Base-by-base conservation (phyloP, 305 asterid species). In the Solanum hybrid region DNA sequence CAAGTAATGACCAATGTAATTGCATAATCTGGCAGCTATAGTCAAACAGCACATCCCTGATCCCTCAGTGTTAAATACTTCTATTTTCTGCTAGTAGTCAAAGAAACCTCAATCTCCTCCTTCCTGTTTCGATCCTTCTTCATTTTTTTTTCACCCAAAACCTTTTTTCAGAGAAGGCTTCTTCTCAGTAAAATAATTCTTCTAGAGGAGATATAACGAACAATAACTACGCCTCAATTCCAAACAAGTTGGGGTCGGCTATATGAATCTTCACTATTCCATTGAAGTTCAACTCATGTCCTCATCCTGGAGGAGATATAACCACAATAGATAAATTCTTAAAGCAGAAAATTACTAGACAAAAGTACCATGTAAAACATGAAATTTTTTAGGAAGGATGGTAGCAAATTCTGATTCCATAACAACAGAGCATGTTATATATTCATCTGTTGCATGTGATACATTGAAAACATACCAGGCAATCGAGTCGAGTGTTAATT, bases 401-500 rank as follows among this genome's bases (percentile, higher is more conserved):
- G 22, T 20, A 8, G 76, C 14, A 85, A 33, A 85, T 18, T 51
- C 42, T 57, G 46, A 18, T 57, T 26, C 22, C 40, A 11, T 31
- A 57, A 33, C 10, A 31, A 22, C 8, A 18, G n/a, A 85, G 57
- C 22, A 73, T 67, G 31, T 69, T 39, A 83, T 22, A 22, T 71
- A 71, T 89, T 71, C 28, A 79, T 22, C 71, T 39, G 36, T 37
- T 57, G 89, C 83, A 89, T 83, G 88, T 36, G 34, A 22, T 85
- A 57, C 37, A 33, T 34, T 85, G 35, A 91, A 67, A 75, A 90
- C 93, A 90, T 90, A 97, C 99, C 94, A 97, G 95, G 94, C 99
- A 97, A 90, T 96, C 98, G 90, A 96, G 99, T 84, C 99, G 97
- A 88, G 98, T 95, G 92, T 94, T 96, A 79, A 97, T 97, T 75